These are phyloP conservation scores for Capsella rubella DNA, from an alignment of 441 rosid genomes.

Conservation along the genomic window DNA sequence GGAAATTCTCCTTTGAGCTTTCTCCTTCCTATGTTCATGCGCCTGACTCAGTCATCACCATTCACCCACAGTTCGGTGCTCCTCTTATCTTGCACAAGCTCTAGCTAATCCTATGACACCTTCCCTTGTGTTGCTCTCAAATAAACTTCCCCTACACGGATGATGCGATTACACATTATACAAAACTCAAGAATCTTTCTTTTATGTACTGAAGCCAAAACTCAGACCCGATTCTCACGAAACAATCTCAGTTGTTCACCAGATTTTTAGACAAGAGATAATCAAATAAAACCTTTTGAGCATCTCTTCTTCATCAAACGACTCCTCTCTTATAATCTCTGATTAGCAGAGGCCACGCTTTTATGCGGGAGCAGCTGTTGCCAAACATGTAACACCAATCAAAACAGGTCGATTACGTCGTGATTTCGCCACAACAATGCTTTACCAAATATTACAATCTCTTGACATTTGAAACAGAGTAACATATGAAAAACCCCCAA, in stretches of 20 bases:
- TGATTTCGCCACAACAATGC: not conserved
- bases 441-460: no score
- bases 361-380: not conserved
- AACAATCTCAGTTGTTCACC: not conserved
- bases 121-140: not conserved
- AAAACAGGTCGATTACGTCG: not conserved
- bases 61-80: constrained; percentile 44
- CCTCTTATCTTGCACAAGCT: constrained; percentile 35
- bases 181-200: not conserved
- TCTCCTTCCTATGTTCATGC: constrained; percentile 46
- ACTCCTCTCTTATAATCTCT: not conserved
- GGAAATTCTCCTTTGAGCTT: constrained; percentile 45
- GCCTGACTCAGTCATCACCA: constrained; percentile 33
- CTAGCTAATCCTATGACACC: not conserved
- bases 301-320: not conserved
- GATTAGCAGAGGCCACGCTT: not conserved
- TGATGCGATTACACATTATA: not conserved
- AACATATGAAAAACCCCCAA: not conserved
- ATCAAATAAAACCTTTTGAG: not conserved
- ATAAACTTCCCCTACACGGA: constrained; percentile 1
- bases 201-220: not conserved
- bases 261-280: not conserved
- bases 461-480: not conserved
- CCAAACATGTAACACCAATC: not conserved
- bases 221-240: not conserved